These are phyloP conservation scores for Paramecium tetraurelia DNA, from an alignment of 73 alveolate species.

Conservation along the genomic window DNA sequence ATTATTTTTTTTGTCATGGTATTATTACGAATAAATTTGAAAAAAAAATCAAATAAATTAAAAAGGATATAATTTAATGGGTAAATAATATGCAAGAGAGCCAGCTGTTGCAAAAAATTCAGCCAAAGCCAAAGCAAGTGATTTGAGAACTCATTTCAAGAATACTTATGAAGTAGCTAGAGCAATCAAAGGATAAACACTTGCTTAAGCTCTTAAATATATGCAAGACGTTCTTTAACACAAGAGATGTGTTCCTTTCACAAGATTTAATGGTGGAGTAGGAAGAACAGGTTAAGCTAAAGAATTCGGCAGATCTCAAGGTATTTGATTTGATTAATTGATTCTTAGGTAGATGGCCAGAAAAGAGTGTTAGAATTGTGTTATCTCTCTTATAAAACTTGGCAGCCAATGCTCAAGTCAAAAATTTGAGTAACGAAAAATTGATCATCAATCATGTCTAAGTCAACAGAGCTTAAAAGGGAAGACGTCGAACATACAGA, in stretches of 20 bases:
- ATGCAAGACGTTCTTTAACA: conserved; percentile 91
- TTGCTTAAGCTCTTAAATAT: conserved; percentile 87
- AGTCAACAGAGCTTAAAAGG: conserved; percentile 93
- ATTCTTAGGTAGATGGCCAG: conserved; percentile 90
- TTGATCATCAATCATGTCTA: conserved; percentile 81
- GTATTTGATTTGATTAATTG: not conserved
- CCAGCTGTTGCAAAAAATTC: conserved; percentile 84
- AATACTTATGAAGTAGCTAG: conserved; percentile 91
- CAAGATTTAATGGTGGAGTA: conserved; percentile 83
- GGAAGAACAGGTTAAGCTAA: conserved; percentile 95
- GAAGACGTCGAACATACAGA: conserved; percentile 98
- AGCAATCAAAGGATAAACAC: conserved; percentile 92
- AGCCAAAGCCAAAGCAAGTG: conserved; percentile 87
- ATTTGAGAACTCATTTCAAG: conserved; percentile 93
- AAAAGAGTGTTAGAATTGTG: conserved; percentile 87
- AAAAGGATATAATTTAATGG: conserved; percentile 66
- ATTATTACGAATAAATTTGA: not conserved
- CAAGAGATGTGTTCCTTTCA: conserved; percentile 90
- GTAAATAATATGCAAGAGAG: conserved; percentile 76
- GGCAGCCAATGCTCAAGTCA: conserved; percentile 90
- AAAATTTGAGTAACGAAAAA: conserved; percentile 86
- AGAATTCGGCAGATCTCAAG: conserved; percentile 78
- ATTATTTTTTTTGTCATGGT: not conserved
- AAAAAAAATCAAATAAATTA: not conserved
- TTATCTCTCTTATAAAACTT: conserved; percentile 83